Percentiles rank a stretch among this genome's conserved stretches.
Conservation (phyloP, 2,329 filamentous ascomycete species). For the Fusarium abutilonis region DNA sequence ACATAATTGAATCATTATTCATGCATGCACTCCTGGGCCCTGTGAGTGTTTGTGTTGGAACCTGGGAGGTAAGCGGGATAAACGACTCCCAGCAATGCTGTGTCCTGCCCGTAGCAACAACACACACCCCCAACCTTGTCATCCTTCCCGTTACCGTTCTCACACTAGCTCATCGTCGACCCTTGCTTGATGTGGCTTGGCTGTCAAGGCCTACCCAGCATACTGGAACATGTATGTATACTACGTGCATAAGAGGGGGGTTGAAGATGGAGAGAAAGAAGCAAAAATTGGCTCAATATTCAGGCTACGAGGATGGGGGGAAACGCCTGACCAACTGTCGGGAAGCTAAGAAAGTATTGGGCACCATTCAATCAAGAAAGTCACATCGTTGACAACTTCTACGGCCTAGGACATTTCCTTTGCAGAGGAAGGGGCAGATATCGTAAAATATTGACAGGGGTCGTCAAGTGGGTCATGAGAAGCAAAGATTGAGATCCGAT, state of each 20-base stretch:
- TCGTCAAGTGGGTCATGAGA: slow-evolving; percentile 28
- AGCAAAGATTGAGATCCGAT: slow-evolving; percentile 26
- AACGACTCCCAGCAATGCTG: slow-evolving; percentile 18
- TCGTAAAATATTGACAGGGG: slow-evolving; percentile 20
- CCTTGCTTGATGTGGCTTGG: slow-evolving; percentile 31
- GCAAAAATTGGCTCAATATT: slow-evolving; percentile 10
- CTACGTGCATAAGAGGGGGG: slow-evolving; percentile 10
- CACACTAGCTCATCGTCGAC: slow-evolving; percentile 24
- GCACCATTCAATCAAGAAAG: slow-evolving; percentile 1
- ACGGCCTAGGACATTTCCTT: slow-evolving; percentile 3
- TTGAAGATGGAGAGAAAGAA: slow-evolving; percentile 21
- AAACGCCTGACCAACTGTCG: neutral
- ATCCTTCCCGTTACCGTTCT: slow-evolving; percentile 28
- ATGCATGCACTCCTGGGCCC: neutral
- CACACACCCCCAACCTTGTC: slow-evolving; percentile 28
- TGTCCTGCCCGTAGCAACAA: slow-evolving; percentile 19
- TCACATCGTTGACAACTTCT: slow-evolving; percentile 9
- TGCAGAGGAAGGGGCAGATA: slow-evolving; percentile 25
- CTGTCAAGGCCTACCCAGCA: slow-evolving; percentile 18
- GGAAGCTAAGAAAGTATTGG: slow-evolving; percentile 1
- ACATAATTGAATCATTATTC: neutral
- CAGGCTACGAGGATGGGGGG: neutral
- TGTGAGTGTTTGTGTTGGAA: neutral
- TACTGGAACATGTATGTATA: slow-evolving; percentile 24
- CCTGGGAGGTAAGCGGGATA: neutral